phyloP scores from a whole-genome alignment of 495 filamentous ascomycete genomes.

The Annulohypoxylon bovei region DNA sequence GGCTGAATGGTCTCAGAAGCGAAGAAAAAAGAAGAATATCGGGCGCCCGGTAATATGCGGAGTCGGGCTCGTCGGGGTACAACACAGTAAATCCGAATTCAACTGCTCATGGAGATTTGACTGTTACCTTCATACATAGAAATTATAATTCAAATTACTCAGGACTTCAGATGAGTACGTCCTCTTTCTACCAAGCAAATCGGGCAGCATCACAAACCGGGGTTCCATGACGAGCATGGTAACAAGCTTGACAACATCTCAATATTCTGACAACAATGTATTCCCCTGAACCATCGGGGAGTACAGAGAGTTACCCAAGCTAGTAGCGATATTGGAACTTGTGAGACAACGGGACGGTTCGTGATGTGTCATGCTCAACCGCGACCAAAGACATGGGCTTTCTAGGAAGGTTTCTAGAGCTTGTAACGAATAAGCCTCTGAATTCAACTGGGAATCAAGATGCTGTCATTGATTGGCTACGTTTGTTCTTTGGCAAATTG shows the following conservation, averaged over 20 bases:
- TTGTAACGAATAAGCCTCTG: too few species aligned
- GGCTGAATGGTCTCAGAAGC: slow-evolving; percentile 11
- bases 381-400: neutral
- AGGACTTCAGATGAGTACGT: slow-evolving; percentile 1
- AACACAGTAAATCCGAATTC: slow-evolving; percentile 4
- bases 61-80: neutral
- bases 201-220: slow-evolving; percentile 7
- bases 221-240: slow-evolving; percentile 9
- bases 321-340: neutral
- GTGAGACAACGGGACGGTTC: slow-evolving; percentile 26
- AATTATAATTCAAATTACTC: slow-evolving; percentile 1
- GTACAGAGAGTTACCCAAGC: neutral
- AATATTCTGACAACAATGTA: neutral
- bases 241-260: neutral
- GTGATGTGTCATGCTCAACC: neutral
- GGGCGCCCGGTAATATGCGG: slow-evolving; percentile 27
- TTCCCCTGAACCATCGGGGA: neutral
- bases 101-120: neutral
- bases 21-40: slow-evolving; percentile 15
- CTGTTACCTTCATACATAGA: neutral
- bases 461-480: neutral
- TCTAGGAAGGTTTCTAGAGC: slow-evolving; percentile 19
- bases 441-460: too few species aligned
- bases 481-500: slow-evolving; percentile 24
- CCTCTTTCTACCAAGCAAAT: neutral